Conservation (phyloP, 306 rosid genomes). For the Vigna mungo region DNA sequence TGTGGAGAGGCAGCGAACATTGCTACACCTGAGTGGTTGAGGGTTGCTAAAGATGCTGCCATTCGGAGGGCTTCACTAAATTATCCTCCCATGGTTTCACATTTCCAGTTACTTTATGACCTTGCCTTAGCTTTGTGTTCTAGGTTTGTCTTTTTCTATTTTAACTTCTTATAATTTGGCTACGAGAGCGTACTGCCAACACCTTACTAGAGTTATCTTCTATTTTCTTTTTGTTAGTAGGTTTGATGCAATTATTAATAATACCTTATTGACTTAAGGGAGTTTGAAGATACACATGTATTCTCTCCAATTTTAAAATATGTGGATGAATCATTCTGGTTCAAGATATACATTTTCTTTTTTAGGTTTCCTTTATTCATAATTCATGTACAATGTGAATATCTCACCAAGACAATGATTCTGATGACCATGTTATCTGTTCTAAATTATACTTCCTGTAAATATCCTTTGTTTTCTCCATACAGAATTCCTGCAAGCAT, state of each 20-base stretch:
- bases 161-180: constrained; percentile 39
- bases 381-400: constrained; percentile 33
- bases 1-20: constrained; percentile 98
- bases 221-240: constrained; percentile 26
- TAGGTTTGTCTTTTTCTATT: constrained; percentile 66
- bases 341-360: not conserved
- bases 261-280: constrained; percentile 18
- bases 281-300: constrained; percentile 9
- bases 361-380: not conserved
- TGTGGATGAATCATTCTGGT: constrained; percentile 26
- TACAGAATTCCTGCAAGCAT: constrained; percentile 68
- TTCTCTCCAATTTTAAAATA: constrained; percentile 27
- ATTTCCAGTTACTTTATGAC: constrained; percentile 96
- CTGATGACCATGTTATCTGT: constrained; percentile 31
- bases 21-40: constrained; percentile 99
- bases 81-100: constrained; percentile 99
- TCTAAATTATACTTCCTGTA: constrained; percentile 28
- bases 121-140: constrained; percentile 91
- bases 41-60: constrained; percentile 97
- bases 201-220: constrained; percentile 26
- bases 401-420: constrained; percentile 33
- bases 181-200: constrained; percentile 24
- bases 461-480: constrained; percentile 46
- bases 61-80: constrained; percentile 96
- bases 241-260: constrained; percentile 7